Percentiles rank a stretch among this genome's conserved stretches.
These are phyloP conservation scores for Chenopodium formosanum DNA, from an alignment of 148 eudicot species.

Conservation along the genomic window DNA sequence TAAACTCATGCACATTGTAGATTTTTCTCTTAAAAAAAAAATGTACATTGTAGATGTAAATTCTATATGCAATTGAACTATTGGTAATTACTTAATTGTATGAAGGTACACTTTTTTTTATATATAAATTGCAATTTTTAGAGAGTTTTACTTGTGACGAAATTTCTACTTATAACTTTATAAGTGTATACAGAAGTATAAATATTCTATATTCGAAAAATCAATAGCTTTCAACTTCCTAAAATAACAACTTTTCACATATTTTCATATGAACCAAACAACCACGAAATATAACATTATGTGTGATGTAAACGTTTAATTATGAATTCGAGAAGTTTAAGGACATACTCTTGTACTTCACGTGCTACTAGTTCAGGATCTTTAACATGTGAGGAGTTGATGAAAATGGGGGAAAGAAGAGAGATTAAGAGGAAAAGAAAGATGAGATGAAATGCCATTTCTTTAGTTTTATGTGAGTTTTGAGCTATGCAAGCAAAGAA, in stretches of 20 bases:
- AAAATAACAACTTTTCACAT: not conserved
- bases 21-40: too few relatives aligned
- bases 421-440: conserved; percentile 10
- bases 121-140: too few relatives aligned
- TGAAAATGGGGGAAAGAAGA: conserved; percentile 13
- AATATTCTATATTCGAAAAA: too few relatives aligned
- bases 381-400: conserved; percentile 24
- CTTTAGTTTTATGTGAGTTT: too few relatives aligned
- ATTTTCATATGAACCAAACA: too few relatives aligned
- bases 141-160: not conserved
- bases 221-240: not conserved
- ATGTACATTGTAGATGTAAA: not conserved
- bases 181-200: too few relatives aligned
- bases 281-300: not conserved
- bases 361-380: conserved; percentile 54
- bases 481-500: not conserved
- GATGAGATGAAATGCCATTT: conserved; percentile 29
- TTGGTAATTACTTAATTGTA: not conserved
- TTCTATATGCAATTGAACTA: not conserved
- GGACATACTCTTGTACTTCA: conserved; percentile 55
- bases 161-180: too few relatives aligned
- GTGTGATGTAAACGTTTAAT: not conserved
- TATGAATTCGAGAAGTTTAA: too few relatives aligned
- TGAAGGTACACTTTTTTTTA: not conserved
- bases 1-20: not conserved